phyloP scores from a whole-genome alignment of 2,329 filamentous ascomycete species.

The Calonectria pteridis region DNA sequence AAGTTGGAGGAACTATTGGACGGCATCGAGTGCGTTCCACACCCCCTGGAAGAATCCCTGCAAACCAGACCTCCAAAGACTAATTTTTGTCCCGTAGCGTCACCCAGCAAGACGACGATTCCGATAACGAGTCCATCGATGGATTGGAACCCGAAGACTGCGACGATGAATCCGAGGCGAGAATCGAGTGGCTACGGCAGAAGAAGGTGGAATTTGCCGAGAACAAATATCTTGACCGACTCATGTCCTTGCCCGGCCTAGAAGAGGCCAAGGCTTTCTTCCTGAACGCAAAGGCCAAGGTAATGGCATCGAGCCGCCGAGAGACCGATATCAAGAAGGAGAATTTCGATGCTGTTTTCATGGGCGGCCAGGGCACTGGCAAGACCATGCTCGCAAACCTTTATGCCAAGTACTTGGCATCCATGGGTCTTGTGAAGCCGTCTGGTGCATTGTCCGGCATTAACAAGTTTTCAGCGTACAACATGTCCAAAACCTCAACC shows the following conservation, averaged over 20 bases:
- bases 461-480: conserved; percentile 44
- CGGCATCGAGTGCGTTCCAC: conserved; percentile 45
- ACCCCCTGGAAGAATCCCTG: not conserved
- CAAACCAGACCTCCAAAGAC: not conserved
- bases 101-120: conserved; percentile 36
- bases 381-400: conserved; percentile 47
- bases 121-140: conserved; percentile 46
- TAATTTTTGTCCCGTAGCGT: conserved; percentile 30
- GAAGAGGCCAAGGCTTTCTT: conserved; percentile 72
- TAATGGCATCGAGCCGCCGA: conserved; percentile 64
- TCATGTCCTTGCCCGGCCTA: conserved; percentile 74
- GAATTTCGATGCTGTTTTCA: conserved; percentile 48
- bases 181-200: conserved; percentile 50
- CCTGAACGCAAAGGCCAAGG: conserved; percentile 54
- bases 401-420: conserved; percentile 46
- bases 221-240: conserved; percentile 67
- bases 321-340: conserved; percentile 62
- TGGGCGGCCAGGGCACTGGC: conserved; percentile 47
- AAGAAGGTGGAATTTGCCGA: conserved; percentile 61
- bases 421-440: conserved; percentile 44
- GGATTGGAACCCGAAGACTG: conserved; percentile 46
- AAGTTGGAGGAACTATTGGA: conserved; percentile 45
- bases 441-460: conserved; percentile 60
- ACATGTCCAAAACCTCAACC: conserved; percentile 50
- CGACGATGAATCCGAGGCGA: conserved; percentile 56